phyloP scores from a whole-genome alignment of 139 green algal genomes.

The Coccomyxa sp. region DNA sequence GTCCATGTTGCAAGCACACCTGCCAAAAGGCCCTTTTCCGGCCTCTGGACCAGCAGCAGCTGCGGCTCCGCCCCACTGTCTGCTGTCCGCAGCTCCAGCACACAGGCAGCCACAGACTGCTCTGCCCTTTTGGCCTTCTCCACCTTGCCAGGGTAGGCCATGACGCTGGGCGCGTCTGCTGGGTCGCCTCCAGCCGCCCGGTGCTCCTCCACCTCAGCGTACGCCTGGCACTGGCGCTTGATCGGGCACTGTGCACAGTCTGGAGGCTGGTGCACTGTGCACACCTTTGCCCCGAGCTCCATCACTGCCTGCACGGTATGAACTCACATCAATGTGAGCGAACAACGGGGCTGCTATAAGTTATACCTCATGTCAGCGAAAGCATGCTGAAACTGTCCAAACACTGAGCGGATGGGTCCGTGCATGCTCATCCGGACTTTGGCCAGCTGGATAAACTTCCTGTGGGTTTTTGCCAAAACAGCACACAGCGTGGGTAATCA shows the following conservation, averaged over 20 bases:
- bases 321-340: neutral
- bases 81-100: constrained; percentile 31
- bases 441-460: too few species aligned
- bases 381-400: too few species aligned
- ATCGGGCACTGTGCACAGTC: constrained; percentile 73
- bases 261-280: constrained; percentile 58
- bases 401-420: too few species aligned
- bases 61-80: neutral
- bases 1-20: too few species aligned
- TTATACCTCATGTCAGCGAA: too few species aligned
- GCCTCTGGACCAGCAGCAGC: constrained; percentile 61
- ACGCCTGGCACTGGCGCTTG: constrained; percentile 5
- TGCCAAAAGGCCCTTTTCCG: constrained; percentile 54
- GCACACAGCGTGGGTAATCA: too few species aligned
- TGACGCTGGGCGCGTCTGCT: constrained; percentile 20
- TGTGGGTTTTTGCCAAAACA: too few species aligned
- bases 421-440: too few species aligned
- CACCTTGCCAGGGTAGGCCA: constrained; percentile 49
- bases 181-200: constrained; percentile 2
- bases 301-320: constrained; percentile 77
- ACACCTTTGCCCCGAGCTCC: constrained; percentile 92
- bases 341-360: too few species aligned
- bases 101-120: constrained; percentile 49
- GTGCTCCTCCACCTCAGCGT: constrained; percentile 4
- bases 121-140: constrained; percentile 49